Base-by-base conservation (phyloP, 306 rosid species). In the Malus asiatica region DNA sequence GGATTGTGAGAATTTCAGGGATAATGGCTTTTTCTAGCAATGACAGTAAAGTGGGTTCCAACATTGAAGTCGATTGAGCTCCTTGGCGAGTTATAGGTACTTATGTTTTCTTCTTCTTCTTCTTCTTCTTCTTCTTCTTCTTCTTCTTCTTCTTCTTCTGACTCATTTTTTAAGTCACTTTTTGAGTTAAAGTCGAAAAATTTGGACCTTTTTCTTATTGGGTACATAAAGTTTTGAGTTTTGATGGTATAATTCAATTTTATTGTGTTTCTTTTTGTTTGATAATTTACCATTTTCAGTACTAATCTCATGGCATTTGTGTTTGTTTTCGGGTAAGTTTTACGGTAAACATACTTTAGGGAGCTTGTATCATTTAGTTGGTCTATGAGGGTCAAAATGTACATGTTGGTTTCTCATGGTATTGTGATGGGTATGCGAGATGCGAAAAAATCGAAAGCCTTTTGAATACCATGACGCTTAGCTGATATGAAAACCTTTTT, bases 1-100 rank as follows among this genome's bases (percentile, higher is more conserved):
- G 57, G 6, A 46, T 59, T 35, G 25, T 42, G 44, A 11, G 27
- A 42, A 40, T 67, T 69, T 44, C 93, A 95, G 98, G 63, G 81
- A 27, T 27, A 27, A 27, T 27, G 27, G 27, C 27, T 1, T 27
- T 27, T 27, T 27, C 27, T 27, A 27, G 27, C 27, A 27, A 27
- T 27, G 27, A 27, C 27, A 27, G 1, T 27, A 27, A 27, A 27
- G 27, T 27, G 27, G 27, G 27, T 27, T 27, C 27, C 27, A 27
- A 27, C 27, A 27, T 27, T 27, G 27, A 27, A 27, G 27, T 27
- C 27, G 27, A 27, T 27, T 27, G 27, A 27, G 27, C 27, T 27
- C 27, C 27, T 27, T 27, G 27, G 27, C 27, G 27, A 27, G 27
- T 27, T 27, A 27, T 27, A 27, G 27, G 27, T 27, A 27, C 27